Evolutionary conservation across 768 basidiomycete species (phyloP).

Genomic region (Auricularia heimuer): DNA sequence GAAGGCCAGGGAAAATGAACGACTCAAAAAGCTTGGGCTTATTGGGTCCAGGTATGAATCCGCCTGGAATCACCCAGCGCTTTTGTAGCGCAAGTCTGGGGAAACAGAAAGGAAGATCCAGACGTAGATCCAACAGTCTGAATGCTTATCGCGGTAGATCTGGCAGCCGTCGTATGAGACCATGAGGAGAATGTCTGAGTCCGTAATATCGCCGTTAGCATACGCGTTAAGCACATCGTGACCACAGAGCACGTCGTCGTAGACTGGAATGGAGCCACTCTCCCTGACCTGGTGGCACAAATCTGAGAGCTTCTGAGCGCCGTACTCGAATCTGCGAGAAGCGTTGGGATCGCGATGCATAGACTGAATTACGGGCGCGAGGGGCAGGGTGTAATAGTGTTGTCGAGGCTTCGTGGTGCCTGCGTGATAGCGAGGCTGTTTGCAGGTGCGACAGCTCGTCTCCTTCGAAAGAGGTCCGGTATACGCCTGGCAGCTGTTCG

Average conservation of each 20-base stretch:
- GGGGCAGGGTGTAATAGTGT: conserved; percentile 4
- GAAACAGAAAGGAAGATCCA: conserved; percentile 24
- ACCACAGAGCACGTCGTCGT: conserved; percentile 25
- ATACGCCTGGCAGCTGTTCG: conserved; percentile 25
- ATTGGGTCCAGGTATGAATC: conserved; percentile 25
- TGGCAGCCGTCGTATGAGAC: conserved; percentile 34
- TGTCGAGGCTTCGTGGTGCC: background rate
- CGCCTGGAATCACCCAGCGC: conserved; percentile 22
- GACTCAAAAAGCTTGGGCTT: conserved; percentile 26
- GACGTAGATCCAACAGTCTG: conserved; percentile 34
- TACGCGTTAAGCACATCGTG: conserved; percentile 19
- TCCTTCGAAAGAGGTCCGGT: conserved; percentile 26
- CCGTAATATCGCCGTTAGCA: conserved; percentile 10
- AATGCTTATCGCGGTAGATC: conserved; percentile 32
- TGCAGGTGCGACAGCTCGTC: conserved; percentile 17
- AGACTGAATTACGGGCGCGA: conserved; percentile 6
- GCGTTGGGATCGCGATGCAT: conserved; percentile 2
- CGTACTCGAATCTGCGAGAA: conserved; percentile 3
- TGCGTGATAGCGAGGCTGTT: conserved; percentile 16
- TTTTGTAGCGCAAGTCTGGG: conserved; percentile 24
- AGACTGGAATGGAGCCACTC: conserved; percentile 4
- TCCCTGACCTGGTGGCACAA: background rate
- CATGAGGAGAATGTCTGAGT: conserved; percentile 25
- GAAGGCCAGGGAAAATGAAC: conserved; percentile 25
- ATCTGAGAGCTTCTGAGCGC: background rate